phyloP scores from a whole-genome alignment of 371 early-diverging fungal species.

The Mortierella sp. region DNA sequence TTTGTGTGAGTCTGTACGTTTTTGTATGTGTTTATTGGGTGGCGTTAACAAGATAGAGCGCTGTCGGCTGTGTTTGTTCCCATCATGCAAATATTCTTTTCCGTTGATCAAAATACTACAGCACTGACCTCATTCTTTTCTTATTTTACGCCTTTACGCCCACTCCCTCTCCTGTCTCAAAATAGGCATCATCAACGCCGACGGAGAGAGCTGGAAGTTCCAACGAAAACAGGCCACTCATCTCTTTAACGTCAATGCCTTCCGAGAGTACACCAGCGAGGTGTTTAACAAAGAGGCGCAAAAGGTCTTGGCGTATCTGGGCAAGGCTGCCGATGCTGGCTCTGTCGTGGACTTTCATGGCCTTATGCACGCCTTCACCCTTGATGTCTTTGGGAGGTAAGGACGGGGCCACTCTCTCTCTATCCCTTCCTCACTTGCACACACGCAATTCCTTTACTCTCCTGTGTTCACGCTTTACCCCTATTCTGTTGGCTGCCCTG shows the following conservation, averaged over 20 bases:
- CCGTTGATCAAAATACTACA: background rate
- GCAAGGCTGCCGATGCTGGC: conserved; percentile 50
- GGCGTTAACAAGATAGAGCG: no score
- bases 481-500: background rate
- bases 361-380: conserved; percentile 64
- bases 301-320: conserved; percentile 32
- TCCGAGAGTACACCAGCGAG: conserved; percentile 67
- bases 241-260: conserved; percentile 79
- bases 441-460: background rate
- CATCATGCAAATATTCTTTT: background rate
- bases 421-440: no score
- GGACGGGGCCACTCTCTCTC: conserved; percentile 3
- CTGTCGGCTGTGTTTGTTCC: background rate
- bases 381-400: conserved; percentile 69
- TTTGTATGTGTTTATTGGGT: background rate
- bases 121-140: background rate
- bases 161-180: background rate
- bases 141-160: background rate
- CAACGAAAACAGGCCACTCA: conserved; percentile 75
- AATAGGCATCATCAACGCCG: conserved; percentile 38
- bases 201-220: conserved; percentile 73
- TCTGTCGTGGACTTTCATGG: conserved; percentile 61
- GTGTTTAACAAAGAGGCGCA: conserved; percentile 62
- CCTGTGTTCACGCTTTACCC: background rate
- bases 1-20: background rate